These are phyloP conservation scores for Cyclocybe aegerita DNA, from an alignment of 768 basidiomycete species.

Conservation along the genomic window DNA sequence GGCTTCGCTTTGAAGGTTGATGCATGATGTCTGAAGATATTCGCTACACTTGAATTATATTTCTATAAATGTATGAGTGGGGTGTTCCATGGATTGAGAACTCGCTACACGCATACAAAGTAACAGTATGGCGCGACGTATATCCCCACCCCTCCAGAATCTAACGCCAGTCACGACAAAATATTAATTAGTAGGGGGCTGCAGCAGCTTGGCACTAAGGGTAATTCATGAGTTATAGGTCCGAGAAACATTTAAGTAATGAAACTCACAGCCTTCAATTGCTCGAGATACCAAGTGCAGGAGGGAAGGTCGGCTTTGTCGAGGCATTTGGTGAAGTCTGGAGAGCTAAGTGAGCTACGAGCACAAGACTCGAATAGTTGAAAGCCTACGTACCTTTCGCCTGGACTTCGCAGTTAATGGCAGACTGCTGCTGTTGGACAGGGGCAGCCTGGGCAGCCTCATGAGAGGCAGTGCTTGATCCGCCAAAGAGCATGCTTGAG, in stretches of 20 bases:
- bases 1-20: too few relatives aligned
- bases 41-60: too few relatives aligned
- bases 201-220: constrained; percentile 76
- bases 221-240: constrained; percentile 10
- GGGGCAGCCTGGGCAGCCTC: constrained; percentile 51
- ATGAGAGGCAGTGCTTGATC: constrained; percentile 45
- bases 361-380: not conserved
- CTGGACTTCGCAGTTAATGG: constrained; percentile 68
- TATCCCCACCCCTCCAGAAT: not conserved
- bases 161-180: not conserved
- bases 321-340: constrained; percentile 84
- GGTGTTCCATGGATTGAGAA: not conserved
- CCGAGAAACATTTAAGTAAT: not conserved
- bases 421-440: constrained; percentile 43
- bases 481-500: constrained; percentile 87
- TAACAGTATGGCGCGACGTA: not conserved
- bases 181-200: constrained; percentile 30
- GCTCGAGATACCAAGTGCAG: constrained; percentile 86
- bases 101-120: not conserved
- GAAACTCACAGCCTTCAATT: constrained; percentile 77
- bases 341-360: constrained; percentile 1
- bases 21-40: too few relatives aligned
- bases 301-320: constrained; percentile 78
- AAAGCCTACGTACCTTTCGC: constrained; percentile 63
- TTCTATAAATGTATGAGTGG: not conserved